These are phyloP conservation scores for Vanderwaltozyma yarrowii DNA, from an alignment of 805 yeast genomes.

Conservation along the genomic window DNA sequence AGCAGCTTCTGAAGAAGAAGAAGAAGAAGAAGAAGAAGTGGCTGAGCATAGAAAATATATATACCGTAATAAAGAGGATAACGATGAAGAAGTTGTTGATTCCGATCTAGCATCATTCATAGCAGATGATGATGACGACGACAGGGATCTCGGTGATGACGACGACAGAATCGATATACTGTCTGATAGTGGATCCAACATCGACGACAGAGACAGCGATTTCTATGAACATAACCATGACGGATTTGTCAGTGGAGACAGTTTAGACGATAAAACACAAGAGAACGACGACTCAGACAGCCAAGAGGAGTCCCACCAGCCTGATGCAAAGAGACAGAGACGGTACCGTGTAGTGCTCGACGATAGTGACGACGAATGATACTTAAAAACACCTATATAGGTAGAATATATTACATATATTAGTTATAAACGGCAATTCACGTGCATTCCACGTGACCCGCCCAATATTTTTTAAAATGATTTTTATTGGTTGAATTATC, in stretches of 20 bases:
- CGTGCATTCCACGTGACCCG: too few relatives aligned
- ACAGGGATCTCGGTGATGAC: neutral
- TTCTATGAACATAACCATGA: conserved; percentile 23
- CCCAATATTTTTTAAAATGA: too few relatives aligned
- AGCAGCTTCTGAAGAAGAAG: neutral
- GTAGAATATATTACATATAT: too few relatives aligned
- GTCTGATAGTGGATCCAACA: neutral
- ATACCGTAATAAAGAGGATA: conserved; percentile 7
- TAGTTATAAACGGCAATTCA: too few relatives aligned
- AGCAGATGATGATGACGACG: conserved; percentile 8
- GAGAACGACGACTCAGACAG: too few relatives aligned
- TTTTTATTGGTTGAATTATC: too few relatives aligned
- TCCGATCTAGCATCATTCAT: conserved; percentile 15
- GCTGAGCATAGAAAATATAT: neutral
- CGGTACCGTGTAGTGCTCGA: conserved; percentile 16
- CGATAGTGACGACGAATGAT: conserved; percentile 22
- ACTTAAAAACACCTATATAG: too few relatives aligned
- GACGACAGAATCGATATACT: neutral
- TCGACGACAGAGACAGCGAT: conserved; percentile 17
- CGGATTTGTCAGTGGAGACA: conserved; percentile 27
- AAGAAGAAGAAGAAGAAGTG: too few relatives aligned
- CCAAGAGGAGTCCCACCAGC: conserved; percentile 3
- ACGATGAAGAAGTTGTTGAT: conserved; percentile 4
- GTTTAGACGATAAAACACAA: conserved; percentile 19
- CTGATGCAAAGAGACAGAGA: conserved; percentile 8